These are phyloP conservation scores for Blastocrithidia nonstop DNA, from an alignment of 208 protist species.

Conservation along the genomic window DNA sequence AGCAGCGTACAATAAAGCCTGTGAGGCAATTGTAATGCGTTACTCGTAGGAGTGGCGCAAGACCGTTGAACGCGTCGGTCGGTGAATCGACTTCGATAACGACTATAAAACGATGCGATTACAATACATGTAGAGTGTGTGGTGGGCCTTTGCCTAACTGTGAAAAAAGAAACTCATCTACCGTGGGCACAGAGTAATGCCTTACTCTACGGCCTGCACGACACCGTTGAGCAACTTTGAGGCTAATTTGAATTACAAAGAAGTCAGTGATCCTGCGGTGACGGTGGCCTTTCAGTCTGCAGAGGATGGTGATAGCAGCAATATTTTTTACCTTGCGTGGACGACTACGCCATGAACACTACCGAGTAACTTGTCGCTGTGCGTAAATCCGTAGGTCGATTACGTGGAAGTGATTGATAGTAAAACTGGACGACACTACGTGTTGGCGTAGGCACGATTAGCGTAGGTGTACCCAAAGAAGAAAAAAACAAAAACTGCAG, in stretches of 20 bases:
- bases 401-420: constrained; percentile 94
- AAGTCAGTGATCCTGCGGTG: constrained; percentile 92
- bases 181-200: constrained; percentile 99
- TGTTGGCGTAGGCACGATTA: constrained; percentile 61
- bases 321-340: constrained; percentile 94
- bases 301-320: neutral
- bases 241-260: constrained; percentile 96
- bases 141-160: constrained; percentile 99
- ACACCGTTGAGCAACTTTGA: constrained; percentile 99
- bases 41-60: constrained; percentile 96
- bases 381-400: constrained; percentile 95
- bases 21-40: constrained; percentile 97
- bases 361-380: constrained; percentile 97
- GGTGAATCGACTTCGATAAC: constrained; percentile 99
- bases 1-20: constrained; percentile 97
- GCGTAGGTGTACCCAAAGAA: constrained; percentile 63
- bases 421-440: constrained; percentile 73
- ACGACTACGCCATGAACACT: constrained; percentile 99
- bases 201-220: constrained; percentile 95
- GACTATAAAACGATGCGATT: constrained; percentile 99
- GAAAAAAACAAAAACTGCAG: constrained; percentile 25
- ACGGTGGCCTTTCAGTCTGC: constrained; percentile 84
- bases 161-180: constrained; percentile 98
- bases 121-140: constrained; percentile 99
- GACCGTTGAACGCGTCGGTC: constrained; percentile 91